Base-by-base conservation (phyloP, 139 green algal species). In the Chara braunii region DNA sequence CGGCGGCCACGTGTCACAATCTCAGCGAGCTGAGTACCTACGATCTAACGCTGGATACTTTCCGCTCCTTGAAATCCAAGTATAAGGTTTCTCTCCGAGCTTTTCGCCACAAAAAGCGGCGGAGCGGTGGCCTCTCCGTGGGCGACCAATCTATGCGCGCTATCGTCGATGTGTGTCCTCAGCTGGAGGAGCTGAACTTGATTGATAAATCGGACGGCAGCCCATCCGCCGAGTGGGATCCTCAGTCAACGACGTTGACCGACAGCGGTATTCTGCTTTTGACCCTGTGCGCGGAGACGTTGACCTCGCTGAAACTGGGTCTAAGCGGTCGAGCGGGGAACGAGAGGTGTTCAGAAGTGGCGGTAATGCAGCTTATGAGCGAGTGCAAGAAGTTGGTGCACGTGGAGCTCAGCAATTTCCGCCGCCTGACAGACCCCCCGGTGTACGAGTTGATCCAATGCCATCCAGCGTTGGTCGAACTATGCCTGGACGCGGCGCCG, bases 361-460 rank as follows among this genome's bases (percentile, higher is more conserved):
- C 62, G 3, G 14, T 71, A 0, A 71, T 71, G 62, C 29, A 71
- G 57, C 24, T 51, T 71, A 3, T 23, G 28, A 71, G 37, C 26
- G 52, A 33, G 37, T 70, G 62, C 51, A 71, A 32, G 18, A 14
- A 2, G 11, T 54, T 71, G 14, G 66, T 54, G 0, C 51, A 30
- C 18, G 23, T 71, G 0, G 62, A 71, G 2, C 62, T 71, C 51
- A 53, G 8, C 62, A 71, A 71, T 1, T 71, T 71, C 22, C 32
- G 54, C 5, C 14, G 52, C 12, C 57, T 71, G n/a, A 36, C 62
- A 11, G 62, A 71, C 35, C 62, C 51, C 26, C 62, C 62, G 8
- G 30, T 70, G n/a, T 70, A 72, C 36, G 62, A 71, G n/a, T 57
- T 71, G 1, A 1, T 71, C 14, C 57, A 70, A 29, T 51, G 64